Base-by-base conservation (phyloP, 2,329 filamentous ascomycete genomes). In the Bisporella sp. region DNA sequence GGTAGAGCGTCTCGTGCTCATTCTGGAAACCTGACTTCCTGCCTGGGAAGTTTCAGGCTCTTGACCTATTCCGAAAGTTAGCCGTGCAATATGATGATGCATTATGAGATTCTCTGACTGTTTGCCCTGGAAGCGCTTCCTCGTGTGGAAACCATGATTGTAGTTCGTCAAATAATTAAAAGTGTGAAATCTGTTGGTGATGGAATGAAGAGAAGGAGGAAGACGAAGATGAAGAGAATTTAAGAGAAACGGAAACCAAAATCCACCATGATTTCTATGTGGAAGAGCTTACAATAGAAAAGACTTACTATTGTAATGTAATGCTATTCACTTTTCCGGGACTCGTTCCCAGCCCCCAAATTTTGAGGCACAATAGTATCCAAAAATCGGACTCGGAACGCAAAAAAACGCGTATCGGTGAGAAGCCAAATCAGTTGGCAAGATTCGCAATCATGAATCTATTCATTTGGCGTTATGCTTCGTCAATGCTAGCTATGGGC, bases 1-100 rank as follows among this genome's bases (percentile, higher is more conserved):
- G 11, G 55, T 61, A 6, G 49, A 54, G 31, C 58, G 52, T 46
- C 56, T 50, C 37, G 62, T 59, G 13, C n/a, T 21, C 21, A 21
- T 21, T 21, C 21, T 21, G 3, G 21, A 21, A 21, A 21, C 21
- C 21, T 21, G 21, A 21, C 21, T 21, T 21, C 21, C 21, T 21
- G 21, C 21, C 21, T 21, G 21, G 21, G 21, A 21, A 21, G 21
- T 3, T 21, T 21, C 21, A 21, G 21, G 21, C 3, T 21, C 21
- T 2, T 21, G 21, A 3, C 21, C 21, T 21, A 21, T 21, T 21
- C 21, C 21, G 31, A 45, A 29, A 31, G 29, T 49, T 6, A n/a
- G 30, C 28, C 5, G 5, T 41, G 37, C 9, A 21, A 41, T 21
- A 28, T 21, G n/a, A 9, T 33, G 39, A 21, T 21, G 3, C 21